A percentile compares a stretch with the other conserved stretches of the same genome.
Evolutionary conservation across 2,329 filamentous ascomycete species (phyloP).

Genomic region (Apiospora koreana): DNA sequence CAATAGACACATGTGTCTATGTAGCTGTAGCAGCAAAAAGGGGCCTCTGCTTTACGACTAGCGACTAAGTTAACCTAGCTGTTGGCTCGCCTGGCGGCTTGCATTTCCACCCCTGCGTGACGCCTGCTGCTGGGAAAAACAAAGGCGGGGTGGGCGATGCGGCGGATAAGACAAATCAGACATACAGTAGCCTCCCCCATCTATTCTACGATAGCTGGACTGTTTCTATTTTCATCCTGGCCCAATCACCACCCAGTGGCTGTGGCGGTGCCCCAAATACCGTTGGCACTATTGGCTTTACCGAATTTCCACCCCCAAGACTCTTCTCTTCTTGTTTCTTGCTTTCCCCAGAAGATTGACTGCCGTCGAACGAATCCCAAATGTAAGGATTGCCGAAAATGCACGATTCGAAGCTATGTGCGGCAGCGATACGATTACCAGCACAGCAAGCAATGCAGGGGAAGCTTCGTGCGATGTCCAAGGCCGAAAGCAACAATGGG

Average conservation of each 20-base stretch:
- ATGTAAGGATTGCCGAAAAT: neutral
- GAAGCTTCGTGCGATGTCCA: neutral
- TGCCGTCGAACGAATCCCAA: neutral
- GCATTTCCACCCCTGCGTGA: neutral
- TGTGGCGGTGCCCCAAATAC: neutral
- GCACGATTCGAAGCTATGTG: neutral
- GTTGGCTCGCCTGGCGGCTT: too few relatives aligned
- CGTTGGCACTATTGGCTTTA: neutral
- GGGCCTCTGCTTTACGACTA: too few relatives aligned
- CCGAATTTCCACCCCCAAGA: neutral
- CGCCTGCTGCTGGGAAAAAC: neutral
- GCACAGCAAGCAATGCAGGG: neutral
- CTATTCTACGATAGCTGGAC: neutral
- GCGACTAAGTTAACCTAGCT: neutral
- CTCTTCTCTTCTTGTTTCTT: neutral
- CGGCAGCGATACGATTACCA: neutral
- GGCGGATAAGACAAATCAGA: neutral
- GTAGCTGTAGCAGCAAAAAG: too few relatives aligned
- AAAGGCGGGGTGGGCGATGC: neutral
- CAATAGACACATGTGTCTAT: too few relatives aligned
- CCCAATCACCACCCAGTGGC: neutral
- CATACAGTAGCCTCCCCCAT: neutral
- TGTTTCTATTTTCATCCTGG: conserved; percentile 4
- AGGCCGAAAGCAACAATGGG: neutral
- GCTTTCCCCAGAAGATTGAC: neutral